Conservation (phyloP, 208 protist species). For the Endotrypanum monterogeii region DNA sequence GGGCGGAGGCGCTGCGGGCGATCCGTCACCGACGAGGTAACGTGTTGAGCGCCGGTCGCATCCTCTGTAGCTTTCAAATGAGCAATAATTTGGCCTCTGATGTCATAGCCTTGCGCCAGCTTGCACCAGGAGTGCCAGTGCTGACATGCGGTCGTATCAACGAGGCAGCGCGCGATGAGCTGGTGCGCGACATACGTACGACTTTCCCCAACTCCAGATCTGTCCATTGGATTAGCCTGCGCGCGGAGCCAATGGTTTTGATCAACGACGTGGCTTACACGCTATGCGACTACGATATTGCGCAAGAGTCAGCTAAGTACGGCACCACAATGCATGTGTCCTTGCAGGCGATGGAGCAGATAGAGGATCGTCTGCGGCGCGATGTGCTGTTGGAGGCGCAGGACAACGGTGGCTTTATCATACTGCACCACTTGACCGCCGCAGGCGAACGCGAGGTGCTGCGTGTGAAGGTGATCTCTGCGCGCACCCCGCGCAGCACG, state of each 20-base stretch:
- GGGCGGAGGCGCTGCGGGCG: conserved; percentile 49
- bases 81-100: conserved; percentile 2
- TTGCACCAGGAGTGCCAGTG: conserved; percentile 79
- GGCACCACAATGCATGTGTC: conserved; percentile 88
- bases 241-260: conserved; percentile 85
- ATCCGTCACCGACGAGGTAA: conserved; percentile 73
- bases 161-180: conserved; percentile 33
- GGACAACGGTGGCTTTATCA: conserved; percentile 69
- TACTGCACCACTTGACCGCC: conserved; percentile 67
- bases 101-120: conserved; percentile 67
- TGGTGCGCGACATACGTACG: conserved; percentile 53
- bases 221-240: conserved; percentile 83
- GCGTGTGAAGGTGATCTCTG: conserved; percentile 67
- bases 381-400: conserved; percentile 84
- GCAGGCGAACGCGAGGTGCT: conserved; percentile 39
- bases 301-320: conserved; percentile 18
- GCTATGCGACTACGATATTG: conserved; percentile 68
- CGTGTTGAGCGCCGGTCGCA: conserved; percentile 79
- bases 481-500: conserved; percentile 60
- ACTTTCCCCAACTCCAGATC: conserved; percentile 57
- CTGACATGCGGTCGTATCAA: conserved; percentile 78
- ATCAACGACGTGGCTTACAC: conserved; percentile 86
- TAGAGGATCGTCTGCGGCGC: conserved; percentile 81
- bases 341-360: conserved; percentile 80
- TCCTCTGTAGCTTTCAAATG: conserved; percentile 79